Conservation (phyloP, 2,329 filamentous ascomycete genomes). For the Colletotrichum tabaci region DNA sequence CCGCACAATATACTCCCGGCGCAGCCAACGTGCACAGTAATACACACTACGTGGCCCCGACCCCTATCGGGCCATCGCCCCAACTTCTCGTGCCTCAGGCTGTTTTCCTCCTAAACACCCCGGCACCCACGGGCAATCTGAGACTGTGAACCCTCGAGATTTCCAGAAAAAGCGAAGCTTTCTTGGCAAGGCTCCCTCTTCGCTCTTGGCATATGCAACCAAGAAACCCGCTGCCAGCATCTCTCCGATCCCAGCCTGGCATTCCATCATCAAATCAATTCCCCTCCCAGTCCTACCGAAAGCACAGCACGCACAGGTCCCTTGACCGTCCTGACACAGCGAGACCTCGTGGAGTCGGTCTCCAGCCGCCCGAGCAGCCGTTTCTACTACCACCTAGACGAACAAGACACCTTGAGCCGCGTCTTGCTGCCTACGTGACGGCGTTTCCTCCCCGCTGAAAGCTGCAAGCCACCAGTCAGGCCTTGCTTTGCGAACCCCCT, state of each 20-base stretch:
- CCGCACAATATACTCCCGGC: constrained; percentile 17
- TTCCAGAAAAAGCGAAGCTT: constrained; percentile 45
- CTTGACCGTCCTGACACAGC: constrained; percentile 32
- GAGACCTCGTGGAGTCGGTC: constrained; percentile 41
- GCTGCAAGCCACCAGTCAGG: constrained; percentile 37
- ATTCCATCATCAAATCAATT: constrained; percentile 43
- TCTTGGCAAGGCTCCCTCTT: constrained; percentile 45
- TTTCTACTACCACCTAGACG: constrained; percentile 5
- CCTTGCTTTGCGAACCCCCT: constrained; percentile 37
- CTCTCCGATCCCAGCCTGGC: constrained; percentile 42
- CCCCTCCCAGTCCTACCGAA: constrained; percentile 32
- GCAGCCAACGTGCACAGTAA: constrained; percentile 11
- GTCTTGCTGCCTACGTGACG: not conserved
- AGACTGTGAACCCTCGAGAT: constrained; percentile 43
- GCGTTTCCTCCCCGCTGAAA: constrained; percentile 1
- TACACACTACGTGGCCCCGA: constrained; percentile 19
- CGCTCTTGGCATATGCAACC: constrained; percentile 45
- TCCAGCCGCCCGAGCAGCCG: constrained; percentile 24
- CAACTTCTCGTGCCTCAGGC: constrained; percentile 32
- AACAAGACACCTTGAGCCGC: constrained; percentile 15
- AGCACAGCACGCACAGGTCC: constrained; percentile 33
- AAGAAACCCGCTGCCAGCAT: constrained; percentile 43
- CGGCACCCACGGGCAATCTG: constrained; percentile 42
- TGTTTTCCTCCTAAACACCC: constrained; percentile 32
- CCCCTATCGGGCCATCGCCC: constrained; percentile 5